phyloP scores from a whole-genome alignment of 2,329 filamentous ascomycete genomes.

The Ambrosiella xylebori region DNA sequence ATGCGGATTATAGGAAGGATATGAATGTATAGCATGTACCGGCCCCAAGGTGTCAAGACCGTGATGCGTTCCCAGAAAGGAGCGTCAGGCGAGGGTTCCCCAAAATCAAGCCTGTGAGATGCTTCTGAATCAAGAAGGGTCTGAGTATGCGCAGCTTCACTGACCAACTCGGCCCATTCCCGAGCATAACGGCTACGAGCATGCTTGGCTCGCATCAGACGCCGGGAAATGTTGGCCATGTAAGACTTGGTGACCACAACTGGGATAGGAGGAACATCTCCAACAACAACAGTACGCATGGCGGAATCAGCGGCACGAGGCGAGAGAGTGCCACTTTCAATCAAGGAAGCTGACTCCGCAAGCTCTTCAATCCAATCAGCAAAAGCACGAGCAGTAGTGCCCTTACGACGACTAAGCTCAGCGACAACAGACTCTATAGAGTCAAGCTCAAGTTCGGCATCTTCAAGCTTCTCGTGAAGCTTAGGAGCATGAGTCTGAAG shows the following conservation, averaged over 20 bases:
- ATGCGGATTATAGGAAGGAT: conserved; percentile 53
- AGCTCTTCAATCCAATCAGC: conserved; percentile 95
- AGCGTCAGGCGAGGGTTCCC: conserved; percentile 36
- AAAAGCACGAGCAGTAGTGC: conserved; percentile 53
- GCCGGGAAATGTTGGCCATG: conserved; percentile 72
- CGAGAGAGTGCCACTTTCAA: conserved; percentile 37
- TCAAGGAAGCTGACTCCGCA: conserved; percentile 54
- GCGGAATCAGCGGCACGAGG: conserved; percentile 20
- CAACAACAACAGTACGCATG: conserved; percentile 22
- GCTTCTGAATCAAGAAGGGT: conserved; percentile 67
- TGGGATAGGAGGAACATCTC: conserved; percentile 39
- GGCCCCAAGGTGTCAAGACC: conserved; percentile 61
- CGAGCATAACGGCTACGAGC: conserved; percentile 65
- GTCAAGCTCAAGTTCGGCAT: conserved; percentile 63
- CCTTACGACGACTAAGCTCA: conserved; percentile 63
- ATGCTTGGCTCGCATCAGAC: conserved; percentile 66
- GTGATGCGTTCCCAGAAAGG: conserved; percentile 36
- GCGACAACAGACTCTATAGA: conserved; percentile 65
- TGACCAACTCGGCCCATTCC: conserved; percentile 70
- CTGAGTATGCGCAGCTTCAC: conserved; percentile 58
- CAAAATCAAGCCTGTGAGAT: conserved; percentile 67
- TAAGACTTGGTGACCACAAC: conserved; percentile 85
- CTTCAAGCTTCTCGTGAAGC: conserved; percentile 73
- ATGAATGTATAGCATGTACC: conserved; percentile 62
- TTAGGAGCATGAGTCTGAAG: conserved; percentile 66